phyloP scores from a whole-genome alignment of 73 alveolate genomes.

The Stentor roeselii region DNA sequence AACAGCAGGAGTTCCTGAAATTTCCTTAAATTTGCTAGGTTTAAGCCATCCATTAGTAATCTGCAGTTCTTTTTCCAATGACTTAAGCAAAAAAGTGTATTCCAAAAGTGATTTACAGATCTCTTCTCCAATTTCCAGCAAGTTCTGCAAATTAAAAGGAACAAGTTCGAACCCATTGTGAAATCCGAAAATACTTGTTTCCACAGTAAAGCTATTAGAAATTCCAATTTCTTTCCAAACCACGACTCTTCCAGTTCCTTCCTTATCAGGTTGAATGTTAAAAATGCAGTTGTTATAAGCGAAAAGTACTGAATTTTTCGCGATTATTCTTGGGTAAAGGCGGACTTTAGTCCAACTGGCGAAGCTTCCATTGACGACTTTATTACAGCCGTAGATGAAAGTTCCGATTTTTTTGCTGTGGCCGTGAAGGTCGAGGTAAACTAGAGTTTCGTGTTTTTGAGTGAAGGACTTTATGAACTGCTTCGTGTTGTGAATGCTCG shows the following conservation, averaged over 20 bases:
- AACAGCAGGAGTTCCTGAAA: conserved; percentile 49
- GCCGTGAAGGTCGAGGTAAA: conserved; percentile 88
- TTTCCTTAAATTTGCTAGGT: conserved; percentile 41
- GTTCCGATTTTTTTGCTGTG: conserved; percentile 81
- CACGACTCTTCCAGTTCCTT: conserved; percentile 63
- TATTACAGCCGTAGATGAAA: conserved; percentile 84
- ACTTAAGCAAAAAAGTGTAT: conserved; percentile 28
- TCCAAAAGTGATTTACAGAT: conserved; percentile 19
- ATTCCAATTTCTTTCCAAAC: conserved; percentile 57
- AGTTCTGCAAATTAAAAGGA: conserved; percentile 26
- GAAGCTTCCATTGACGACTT: conserved; percentile 62
- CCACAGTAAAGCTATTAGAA: conserved; percentile 58
- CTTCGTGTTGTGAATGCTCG: conserved; percentile 70
- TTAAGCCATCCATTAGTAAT: conserved; percentile 55
- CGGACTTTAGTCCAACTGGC: conserved; percentile 52
- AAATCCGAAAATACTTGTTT: conserved; percentile 56
- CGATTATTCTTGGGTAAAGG: conserved; percentile 48
- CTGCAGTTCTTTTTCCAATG: conserved; percentile 38
- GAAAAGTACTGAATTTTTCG: conserved; percentile 37
- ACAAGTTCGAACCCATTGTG: conserved; percentile 30
- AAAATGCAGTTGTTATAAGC: conserved; percentile 51
- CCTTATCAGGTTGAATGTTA: conserved; percentile 46
- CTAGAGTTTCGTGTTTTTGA: conserved; percentile 62
- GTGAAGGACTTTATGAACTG: conserved; percentile 51
- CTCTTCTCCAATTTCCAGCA: conserved; percentile 21